Evolutionary conservation across 2,329 filamentous ascomycete species (phyloP).

Genomic region (Fusarium robinianum): DNA sequence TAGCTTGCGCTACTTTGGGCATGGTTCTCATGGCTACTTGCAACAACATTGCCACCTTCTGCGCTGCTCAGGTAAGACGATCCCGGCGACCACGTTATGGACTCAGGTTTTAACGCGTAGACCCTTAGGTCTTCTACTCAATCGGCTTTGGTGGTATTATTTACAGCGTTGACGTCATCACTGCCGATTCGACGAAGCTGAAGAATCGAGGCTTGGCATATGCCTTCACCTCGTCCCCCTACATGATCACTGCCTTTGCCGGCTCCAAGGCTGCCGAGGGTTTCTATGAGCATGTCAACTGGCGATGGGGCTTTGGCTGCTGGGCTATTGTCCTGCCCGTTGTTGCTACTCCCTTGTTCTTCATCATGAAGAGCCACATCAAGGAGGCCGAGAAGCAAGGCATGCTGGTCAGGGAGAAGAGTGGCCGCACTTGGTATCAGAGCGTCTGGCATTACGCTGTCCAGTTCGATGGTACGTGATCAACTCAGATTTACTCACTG

Average conservation of each 20-base stretch:
- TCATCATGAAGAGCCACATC: conserved; percentile 59
- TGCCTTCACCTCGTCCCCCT: conserved; percentile 48
- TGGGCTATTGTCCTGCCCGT: conserved; percentile 68
- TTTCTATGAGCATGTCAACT: conserved; percentile 29
- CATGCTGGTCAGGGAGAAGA: conserved; percentile 43
- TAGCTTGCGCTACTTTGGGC: conserved; percentile 52
- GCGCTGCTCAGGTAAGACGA: conserved; percentile 52
- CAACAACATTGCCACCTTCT: conserved; percentile 47
- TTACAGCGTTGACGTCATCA: conserved; percentile 66
- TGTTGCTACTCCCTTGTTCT: conserved; percentile 61
- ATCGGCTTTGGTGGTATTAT: conserved; percentile 65
- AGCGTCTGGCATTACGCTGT: conserved; percentile 42
- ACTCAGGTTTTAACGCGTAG: not conserved
- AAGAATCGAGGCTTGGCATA: conserved; percentile 47
- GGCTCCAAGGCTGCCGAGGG: conserved; percentile 33
- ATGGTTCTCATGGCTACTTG: conserved; percentile 66
- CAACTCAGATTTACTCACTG: conserved; percentile 20
- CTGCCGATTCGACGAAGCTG: conserved; percentile 62
- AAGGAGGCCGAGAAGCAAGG: conserved; percentile 59
- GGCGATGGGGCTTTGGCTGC: conserved; percentile 55
- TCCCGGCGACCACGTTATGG: not conserved
- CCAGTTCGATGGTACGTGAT: conserved; percentile 37
- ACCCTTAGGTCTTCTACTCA: conserved; percentile 59
- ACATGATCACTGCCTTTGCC: conserved; percentile 53
- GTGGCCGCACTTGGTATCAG: conserved; percentile 50